These are phyloP conservation scores for Ambrosiella beaveri DNA, from an alignment of 2,329 filamentous ascomycete species.

Conservation along the genomic window DNA sequence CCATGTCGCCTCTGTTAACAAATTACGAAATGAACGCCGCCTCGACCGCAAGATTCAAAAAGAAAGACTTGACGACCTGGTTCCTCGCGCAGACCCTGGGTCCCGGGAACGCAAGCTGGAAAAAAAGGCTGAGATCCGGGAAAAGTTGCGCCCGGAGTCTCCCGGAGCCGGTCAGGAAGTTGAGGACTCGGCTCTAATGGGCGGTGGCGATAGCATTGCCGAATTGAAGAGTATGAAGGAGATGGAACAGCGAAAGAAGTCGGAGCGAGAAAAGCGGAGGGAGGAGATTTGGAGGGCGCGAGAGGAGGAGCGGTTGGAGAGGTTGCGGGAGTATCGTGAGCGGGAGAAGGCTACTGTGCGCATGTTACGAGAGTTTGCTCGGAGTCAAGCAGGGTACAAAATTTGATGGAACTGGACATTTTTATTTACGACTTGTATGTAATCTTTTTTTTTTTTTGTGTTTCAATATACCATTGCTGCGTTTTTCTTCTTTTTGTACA, in stretches of 20 bases:
- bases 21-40: conserved; percentile 44
- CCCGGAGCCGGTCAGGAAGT: conserved; percentile 44
- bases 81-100: conserved; percentile 66
- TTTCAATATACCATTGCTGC: no score
- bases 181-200: conserved; percentile 62
- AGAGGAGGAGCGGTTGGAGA: conserved; percentile 64
- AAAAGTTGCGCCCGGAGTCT: conserved; percentile 54
- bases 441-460: not conserved
- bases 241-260: conserved; percentile 55
- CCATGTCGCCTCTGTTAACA: conserved; percentile 26
- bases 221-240: conserved; percentile 53
- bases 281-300: conserved; percentile 66
- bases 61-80: conserved; percentile 61
- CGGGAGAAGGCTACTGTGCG: conserved; percentile 76
- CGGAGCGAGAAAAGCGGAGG: conserved; percentile 62
- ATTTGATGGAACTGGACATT: not conserved
- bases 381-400: conserved; percentile 36
- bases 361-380: conserved; percentile 63
- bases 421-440: not conserved
- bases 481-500: no score
- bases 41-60: conserved; percentile 49
- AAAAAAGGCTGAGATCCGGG: conserved; percentile 58
- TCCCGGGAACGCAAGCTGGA: conserved; percentile 72
- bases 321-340: conserved; percentile 47
- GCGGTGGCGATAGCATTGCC: conserved; percentile 44